Evolutionary conservation across 306 rosid species (phyloP).

Genomic region (Cucurbita argyrosperma): DNA sequence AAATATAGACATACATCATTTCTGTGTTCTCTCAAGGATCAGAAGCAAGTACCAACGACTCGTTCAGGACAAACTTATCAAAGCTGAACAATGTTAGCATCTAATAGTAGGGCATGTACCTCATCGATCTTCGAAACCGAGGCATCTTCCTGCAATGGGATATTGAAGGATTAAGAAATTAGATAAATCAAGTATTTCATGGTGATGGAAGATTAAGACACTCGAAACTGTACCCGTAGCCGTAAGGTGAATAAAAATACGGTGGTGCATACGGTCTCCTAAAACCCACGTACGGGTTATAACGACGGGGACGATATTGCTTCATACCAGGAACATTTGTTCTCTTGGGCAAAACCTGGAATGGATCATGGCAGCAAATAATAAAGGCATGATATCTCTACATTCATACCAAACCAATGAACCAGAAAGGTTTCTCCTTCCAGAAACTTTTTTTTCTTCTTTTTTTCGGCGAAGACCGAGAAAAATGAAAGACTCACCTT

Average conservation of each 20-base stretch:
- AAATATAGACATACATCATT: neutral
- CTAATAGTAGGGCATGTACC: slow-evolving; percentile 78
- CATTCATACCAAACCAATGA: neutral
- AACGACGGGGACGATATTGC: slow-evolving; percentile 67
- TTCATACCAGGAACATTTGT: slow-evolving; percentile 98
- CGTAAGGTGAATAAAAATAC: slow-evolving; percentile 62
- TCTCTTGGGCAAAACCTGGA: slow-evolving; percentile 79
- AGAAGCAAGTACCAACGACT: neutral
- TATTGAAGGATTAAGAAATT: slow-evolving; percentile 1
- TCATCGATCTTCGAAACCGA: slow-evolving; percentile 57
- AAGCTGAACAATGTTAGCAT: neutral
- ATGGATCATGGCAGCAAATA: neutral
- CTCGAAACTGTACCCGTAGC: slow-evolving; percentile 53
- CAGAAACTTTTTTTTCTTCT: neutral
- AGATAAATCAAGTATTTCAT: neutral
- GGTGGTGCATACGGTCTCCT: slow-evolving; percentile 81
- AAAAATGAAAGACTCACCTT: slow-evolving; percentile 27
- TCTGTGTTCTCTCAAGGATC: neutral
- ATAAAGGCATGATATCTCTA: neutral
- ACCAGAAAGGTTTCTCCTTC: neutral
- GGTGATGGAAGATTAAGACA: neutral
- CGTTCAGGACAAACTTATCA: neutral
- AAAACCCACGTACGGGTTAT: slow-evolving; percentile 50
- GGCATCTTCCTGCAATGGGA: slow-evolving; percentile 57
- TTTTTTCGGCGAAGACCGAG: neutral